A percentile compares a stretch with the other conserved stretches of the same genome.
These are phyloP conservation scores for Collybia nuda DNA, from an alignment of 768 basidiomycete genomes.

Conservation along the genomic window DNA sequence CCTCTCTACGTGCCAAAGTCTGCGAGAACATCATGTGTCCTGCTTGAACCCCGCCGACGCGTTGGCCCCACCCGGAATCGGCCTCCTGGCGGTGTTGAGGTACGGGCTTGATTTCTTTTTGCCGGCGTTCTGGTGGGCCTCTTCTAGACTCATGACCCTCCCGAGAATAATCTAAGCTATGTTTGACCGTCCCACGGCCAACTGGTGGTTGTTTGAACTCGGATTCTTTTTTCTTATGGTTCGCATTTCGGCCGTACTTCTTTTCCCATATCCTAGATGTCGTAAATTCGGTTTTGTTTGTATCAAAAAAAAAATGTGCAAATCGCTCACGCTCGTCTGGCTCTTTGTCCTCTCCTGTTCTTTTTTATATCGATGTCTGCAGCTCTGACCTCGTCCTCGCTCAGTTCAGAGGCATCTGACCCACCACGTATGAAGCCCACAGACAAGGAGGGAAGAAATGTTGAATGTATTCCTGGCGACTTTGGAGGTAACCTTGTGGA, in stretches of 20 bases:
- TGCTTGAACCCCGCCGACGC: background rate
- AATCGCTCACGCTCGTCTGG: constrained; percentile 84
- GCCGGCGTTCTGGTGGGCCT: background rate
- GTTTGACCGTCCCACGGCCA: constrained; percentile 1
- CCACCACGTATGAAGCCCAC: constrained; percentile 83
- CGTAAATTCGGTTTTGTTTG: constrained; percentile 2
- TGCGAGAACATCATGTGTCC: no score
- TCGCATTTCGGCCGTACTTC: constrained; percentile 88
- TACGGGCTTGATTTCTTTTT: constrained; percentile 8
- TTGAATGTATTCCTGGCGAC: constrained; percentile 36
- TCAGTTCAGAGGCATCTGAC: constrained; percentile 76
- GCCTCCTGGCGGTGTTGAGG: constrained; percentile 19
- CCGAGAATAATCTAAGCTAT: constrained; percentile 1
- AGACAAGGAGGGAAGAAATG: constrained; percentile 87
- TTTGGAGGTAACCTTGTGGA: constrained; percentile 18
- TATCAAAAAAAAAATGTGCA: background rate
- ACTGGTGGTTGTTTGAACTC: constrained; percentile 11
- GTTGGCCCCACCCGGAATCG: constrained; percentile 26
- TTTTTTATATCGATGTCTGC: constrained; percentile 62
- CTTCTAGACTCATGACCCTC: background rate
- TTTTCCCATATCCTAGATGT: constrained; percentile 93
- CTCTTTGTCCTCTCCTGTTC: constrained; percentile 91
- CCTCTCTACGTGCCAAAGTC: constrained; percentile 19
- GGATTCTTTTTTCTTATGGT: constrained; percentile 77
- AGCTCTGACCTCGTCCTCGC: constrained; percentile 58